Evolutionary conservation across 2,329 filamentous ascomycete genomes (phyloP).

Genomic region (Diplodia scrobiculata): DNA sequence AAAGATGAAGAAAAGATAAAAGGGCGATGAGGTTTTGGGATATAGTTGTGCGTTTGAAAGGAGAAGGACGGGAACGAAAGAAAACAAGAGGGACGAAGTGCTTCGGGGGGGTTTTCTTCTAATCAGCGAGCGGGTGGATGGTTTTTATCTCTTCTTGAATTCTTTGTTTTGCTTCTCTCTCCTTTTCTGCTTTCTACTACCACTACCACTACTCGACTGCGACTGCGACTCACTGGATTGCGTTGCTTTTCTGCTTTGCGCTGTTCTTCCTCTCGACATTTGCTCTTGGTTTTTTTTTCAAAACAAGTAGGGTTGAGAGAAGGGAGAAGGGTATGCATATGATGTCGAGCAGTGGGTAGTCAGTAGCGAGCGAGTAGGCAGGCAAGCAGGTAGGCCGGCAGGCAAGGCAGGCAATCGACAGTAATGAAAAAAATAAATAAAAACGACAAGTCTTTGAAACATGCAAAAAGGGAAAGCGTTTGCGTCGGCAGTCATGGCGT

Average conservation of each 20-base stretch:
- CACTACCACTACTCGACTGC: no score
- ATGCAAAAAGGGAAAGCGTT: background rate
- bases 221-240: background rate
- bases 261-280: background rate
- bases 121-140: no score
- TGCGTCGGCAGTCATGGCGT: background rate
- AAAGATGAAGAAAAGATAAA: background rate
- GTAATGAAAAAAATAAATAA: no score
- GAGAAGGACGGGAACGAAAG: no score
- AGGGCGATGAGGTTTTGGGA: no score
- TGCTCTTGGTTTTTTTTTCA: background rate
- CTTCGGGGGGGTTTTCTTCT: background rate
- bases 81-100: no score
- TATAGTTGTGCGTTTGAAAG: no score
- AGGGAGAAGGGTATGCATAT: background rate
- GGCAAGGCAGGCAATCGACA: background rate
- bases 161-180: background rate
- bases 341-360: background rate
- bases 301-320: background rate
- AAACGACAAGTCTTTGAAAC: background rate
- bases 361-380: background rate
- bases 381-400: background rate
- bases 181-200: no score
- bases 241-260: background rate
- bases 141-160: background rate